Percentiles rank a stretch among this genome's conserved stretches.
Conservation (phyloP, 2,329 filamentous ascomycete species). For the Lachnellula suecica region DNA sequence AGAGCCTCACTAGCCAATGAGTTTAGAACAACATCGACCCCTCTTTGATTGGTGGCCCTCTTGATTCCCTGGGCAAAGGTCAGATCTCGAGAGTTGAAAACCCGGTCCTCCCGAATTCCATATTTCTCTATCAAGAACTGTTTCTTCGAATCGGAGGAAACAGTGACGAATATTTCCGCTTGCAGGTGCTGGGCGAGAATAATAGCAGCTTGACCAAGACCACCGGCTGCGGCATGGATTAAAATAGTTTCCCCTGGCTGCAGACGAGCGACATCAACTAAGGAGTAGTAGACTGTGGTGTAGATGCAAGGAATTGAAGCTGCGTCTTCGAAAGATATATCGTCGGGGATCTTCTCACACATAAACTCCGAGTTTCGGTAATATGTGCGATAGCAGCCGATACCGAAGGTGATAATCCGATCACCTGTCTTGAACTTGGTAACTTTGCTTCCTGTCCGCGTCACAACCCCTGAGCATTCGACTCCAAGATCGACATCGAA, state of each 20-base stretch:
- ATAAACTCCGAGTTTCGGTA: background rate
- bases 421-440: constrained; percentile 28
- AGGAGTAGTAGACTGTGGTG: constrained; percentile 16
- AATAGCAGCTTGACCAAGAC: constrained; percentile 34
- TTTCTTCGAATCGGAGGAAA: constrained; percentile 29
- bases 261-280: constrained; percentile 14
- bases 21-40: constrained; percentile 31
- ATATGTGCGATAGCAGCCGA: background rate
- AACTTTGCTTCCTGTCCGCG: constrained; percentile 24
- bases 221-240: constrained; percentile 33
- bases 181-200: constrained; percentile 26
- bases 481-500: constrained; percentile 27
- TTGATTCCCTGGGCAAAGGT: constrained; percentile 35
- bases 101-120: constrained; percentile 37
- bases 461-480: constrained; percentile 33
- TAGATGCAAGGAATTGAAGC: constrained; percentile 19
- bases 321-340: constrained; percentile 10
- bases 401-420: constrained; percentile 16
- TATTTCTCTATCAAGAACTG: constrained; percentile 27
- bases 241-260: constrained; percentile 27
- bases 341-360: constrained; percentile 8
- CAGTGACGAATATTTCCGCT: constrained; percentile 32
- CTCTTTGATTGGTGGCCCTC: constrained; percentile 20
- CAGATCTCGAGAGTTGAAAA: constrained; percentile 38
- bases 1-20: constrained; percentile 28